Percentiles rank a stretch among this genome's conserved stretches.
These are phyloP conservation scores for Pseudozyma thailandica DNA, from an alignment of 1,284 basidiomycete genomes.

Conservation along the genomic window DNA sequence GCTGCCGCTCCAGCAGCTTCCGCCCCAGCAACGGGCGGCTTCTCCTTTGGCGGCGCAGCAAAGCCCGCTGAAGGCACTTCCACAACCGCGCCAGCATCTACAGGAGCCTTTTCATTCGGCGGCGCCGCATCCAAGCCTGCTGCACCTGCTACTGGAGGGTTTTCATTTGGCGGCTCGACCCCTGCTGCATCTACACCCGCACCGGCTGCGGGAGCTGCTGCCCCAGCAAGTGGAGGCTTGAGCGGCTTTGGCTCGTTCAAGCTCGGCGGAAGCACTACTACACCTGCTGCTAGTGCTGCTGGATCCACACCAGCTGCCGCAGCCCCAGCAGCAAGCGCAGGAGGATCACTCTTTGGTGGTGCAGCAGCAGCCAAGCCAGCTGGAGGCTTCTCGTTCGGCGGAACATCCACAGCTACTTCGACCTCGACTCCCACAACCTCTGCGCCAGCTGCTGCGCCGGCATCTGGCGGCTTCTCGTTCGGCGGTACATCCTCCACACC, in stretches of 20 bases:
- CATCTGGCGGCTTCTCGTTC: slow-evolving; percentile 30
- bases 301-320: slow-evolving; percentile 16
- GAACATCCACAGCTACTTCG: slow-evolving; percentile 15
- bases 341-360: slow-evolving; percentile 25
- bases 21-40: slow-evolving; percentile 25
- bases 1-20: slow-evolving; percentile 2
- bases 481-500: slow-evolving; percentile 31
- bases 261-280: slow-evolving; percentile 24
- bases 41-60: slow-evolving; percentile 32
- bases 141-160: slow-evolving; percentile 54
- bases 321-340: slow-evolving; percentile 1
- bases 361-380: slow-evolving; percentile 52
- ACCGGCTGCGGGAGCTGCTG: slow-evolving; percentile 14
- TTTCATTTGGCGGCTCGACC: slow-evolving; percentile 42
- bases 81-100: slow-evolving; percentile 33
- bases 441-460: slow-evolving; percentile 15
- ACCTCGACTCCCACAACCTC: slow-evolving; percentile 46
- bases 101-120: slow-evolving; percentile 50
- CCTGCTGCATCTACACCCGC: slow-evolving; percentile 26
- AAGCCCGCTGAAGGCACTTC: slow-evolving; percentile 28
- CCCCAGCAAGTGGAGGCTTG: slow-evolving; percentile 15
- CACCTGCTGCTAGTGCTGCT: slow-evolving; percentile 10
- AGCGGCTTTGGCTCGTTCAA: slow-evolving; percentile 39
- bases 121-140: slow-evolving; percentile 41
- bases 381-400: slow-evolving; percentile 54